These are phyloP conservation scores for Wickerhamiella bombiphila DNA, from an alignment of 805 yeast species.

Conservation along the genomic window DNA sequence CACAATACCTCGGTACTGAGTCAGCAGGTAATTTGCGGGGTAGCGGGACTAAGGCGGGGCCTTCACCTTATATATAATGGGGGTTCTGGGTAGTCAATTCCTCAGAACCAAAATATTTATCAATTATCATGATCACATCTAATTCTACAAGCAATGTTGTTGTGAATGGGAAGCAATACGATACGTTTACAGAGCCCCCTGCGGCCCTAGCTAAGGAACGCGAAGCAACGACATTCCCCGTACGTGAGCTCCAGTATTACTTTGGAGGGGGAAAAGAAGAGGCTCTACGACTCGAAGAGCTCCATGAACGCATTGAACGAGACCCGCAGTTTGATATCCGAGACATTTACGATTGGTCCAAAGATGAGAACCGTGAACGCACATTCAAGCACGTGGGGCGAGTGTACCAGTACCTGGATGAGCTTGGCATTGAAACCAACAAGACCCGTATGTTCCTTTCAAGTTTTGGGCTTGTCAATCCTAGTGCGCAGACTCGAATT, in stretches of 20 bases:
- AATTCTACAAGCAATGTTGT: conserved; percentile 9
- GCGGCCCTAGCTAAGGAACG: conserved; percentile 28
- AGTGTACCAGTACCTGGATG: conserved; percentile 9
- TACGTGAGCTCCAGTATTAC: conserved; percentile 29
- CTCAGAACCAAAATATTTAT: neutral
- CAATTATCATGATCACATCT: conserved; percentile 3
- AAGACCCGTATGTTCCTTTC: conserved; percentile 6
- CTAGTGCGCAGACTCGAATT: conserved; percentile 55
- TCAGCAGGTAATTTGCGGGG: neutral
- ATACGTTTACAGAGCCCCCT: conserved; percentile 25
- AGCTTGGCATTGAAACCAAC: conserved; percentile 9
- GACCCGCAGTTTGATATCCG: conserved; percentile 37
- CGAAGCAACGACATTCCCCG: conserved; percentile 24
- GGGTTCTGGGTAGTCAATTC: neutral
- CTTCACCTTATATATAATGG: too few relatives aligned
- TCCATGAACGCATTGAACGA: conserved; percentile 35
- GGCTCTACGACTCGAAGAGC: conserved; percentile 27
- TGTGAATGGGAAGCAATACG: conserved; percentile 9
- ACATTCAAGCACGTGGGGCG: conserved; percentile 24
- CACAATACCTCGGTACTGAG: too few relatives aligned
- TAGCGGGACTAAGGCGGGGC: neutral
- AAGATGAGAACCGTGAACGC: conserved; percentile 25
- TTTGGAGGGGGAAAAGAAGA: conserved; percentile 30
- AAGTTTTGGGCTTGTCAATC: conserved; percentile 31
- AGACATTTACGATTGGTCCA: conserved; percentile 32